These are phyloP conservation scores for Parmelia sp. DNA, from an alignment of 495 filamentous ascomycete species.

Conservation along the genomic window DNA sequence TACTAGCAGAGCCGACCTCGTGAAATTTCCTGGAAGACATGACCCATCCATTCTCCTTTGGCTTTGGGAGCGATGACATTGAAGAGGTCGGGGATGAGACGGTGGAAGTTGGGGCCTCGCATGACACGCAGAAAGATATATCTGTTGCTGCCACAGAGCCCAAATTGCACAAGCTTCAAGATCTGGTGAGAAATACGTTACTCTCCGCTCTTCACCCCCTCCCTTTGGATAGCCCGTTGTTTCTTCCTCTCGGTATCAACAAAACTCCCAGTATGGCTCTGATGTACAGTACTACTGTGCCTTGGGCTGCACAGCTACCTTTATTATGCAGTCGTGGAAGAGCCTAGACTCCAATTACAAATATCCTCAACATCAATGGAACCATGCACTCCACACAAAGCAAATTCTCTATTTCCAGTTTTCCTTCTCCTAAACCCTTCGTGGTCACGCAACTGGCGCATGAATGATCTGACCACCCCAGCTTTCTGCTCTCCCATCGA, in stretches of 20 bases:
- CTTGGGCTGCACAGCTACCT: background rate
- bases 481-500: slow-evolving; percentile 44
- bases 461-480: background rate
- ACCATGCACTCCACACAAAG: background rate
- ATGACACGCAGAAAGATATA: background rate
- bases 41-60: slow-evolving; percentile 60
- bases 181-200: slow-evolving; percentile 42
- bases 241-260: background rate
- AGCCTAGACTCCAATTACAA: background rate
- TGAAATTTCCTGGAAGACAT: no score
- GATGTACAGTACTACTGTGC: background rate
- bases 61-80: slow-evolving; percentile 80
- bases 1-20: background rate
- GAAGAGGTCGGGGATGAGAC: slow-evolving; percentile 45
- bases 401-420: background rate
- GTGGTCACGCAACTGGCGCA: background rate
- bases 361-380: background rate
- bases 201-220: slow-evolving; percentile 2
- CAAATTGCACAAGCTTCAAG: slow-evolving; percentile 38
- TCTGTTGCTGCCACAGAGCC: slow-evolving; percentile 24
- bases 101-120: slow-evolving; percentile 15
- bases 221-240: background rate
- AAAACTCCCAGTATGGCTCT: background rate
- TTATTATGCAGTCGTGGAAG: background rate
- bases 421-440: background rate